A percentile compares a stretch with the other conserved stretches of the same genome.
phyloP scores from a whole-genome alignment of 2,329 filamentous ascomycete species.

The Fusarium nurragi region DNA sequence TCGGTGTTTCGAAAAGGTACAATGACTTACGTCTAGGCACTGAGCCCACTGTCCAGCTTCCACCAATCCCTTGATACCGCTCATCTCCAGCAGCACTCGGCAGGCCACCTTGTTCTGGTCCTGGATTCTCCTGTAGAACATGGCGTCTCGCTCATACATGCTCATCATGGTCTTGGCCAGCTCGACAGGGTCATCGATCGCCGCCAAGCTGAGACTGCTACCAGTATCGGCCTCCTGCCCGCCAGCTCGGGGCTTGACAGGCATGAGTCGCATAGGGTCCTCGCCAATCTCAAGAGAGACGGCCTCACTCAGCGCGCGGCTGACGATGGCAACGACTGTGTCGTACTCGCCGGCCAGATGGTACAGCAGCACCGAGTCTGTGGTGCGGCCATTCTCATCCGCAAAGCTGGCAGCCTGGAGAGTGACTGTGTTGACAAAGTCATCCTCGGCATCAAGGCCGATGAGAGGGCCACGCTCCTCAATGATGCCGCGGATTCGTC shows the following conservation, averaged over 20 bases:
- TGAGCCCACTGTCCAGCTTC: slow-evolving; percentile 66
- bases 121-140: slow-evolving; percentile 68
- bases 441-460: slow-evolving; percentile 78
- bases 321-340: slow-evolving; percentile 89
- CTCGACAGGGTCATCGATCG: slow-evolving; percentile 69
- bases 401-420: slow-evolving; percentile 91
- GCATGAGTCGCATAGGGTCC: slow-evolving; percentile 79
- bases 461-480: slow-evolving; percentile 87
- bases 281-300: slow-evolving; percentile 87
- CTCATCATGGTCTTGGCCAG: slow-evolving; percentile 69
- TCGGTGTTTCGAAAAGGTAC: background rate
- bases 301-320: slow-evolving; percentile 88
- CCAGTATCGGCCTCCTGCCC: slow-evolving; percentile 54
- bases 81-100: slow-evolving; percentile 67
- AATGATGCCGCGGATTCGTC: slow-evolving; percentile 84
- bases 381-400: slow-evolving; percentile 91
- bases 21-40: slow-evolving; percentile 64
- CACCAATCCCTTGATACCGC: slow-evolving; percentile 66
- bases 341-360: slow-evolving; percentile 96
- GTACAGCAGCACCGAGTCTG: slow-evolving; percentile 93
- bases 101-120: slow-evolving; percentile 67
- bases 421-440: slow-evolving; percentile 92
- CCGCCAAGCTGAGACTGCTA: slow-evolving; percentile 68
- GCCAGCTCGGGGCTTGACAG: slow-evolving; percentile 75
- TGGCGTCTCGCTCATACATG: slow-evolving; percentile 69